Percentiles rank a stretch among this genome's conserved stretches.
Evolutionary conservation across 768 basidiomycete genomes (phyloP).

Genomic region (Lyophyllum decastes): DNA sequence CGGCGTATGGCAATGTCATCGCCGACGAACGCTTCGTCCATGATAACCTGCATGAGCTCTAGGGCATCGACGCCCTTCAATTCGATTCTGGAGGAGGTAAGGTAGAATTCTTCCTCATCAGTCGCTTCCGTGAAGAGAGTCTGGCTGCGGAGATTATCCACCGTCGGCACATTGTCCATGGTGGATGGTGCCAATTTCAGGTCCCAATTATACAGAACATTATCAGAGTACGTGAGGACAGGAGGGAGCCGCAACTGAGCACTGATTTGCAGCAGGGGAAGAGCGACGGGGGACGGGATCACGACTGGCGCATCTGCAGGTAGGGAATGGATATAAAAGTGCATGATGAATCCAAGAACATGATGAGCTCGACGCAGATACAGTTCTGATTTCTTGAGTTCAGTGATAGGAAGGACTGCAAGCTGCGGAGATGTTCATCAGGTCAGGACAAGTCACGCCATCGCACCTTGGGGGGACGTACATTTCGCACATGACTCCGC

Average conservation of each 20-base stretch:
- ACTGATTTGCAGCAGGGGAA: slow-evolving; percentile 78
- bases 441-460: neutral
- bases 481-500: slow-evolving; percentile 51
- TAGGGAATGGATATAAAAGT: slow-evolving; percentile 78
- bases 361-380: slow-evolving; percentile 75
- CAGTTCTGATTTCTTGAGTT: slow-evolving; percentile 51
- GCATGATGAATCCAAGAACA: slow-evolving; percentile 74
- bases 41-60: slow-evolving; percentile 80
- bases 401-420: slow-evolving; percentile 47
- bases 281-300: slow-evolving; percentile 74
- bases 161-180: slow-evolving; percentile 37
- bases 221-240: slow-evolving; percentile 89
- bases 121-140: slow-evolving; percentile 77
- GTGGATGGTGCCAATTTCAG: slow-evolving; percentile 32
- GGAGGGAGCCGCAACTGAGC: slow-evolving; percentile 80
- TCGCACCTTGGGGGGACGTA: slow-evolving; percentile 30
- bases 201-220: slow-evolving; percentile 89
- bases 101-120: slow-evolving; percentile 92
- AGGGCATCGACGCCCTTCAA: slow-evolving; percentile 85
- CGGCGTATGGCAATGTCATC: slow-evolving; percentile 69
- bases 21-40: slow-evolving; percentile 90
- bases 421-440: slow-evolving; percentile 40
- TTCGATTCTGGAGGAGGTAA: slow-evolving; percentile 88
- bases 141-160: slow-evolving; percentile 65
- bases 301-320: slow-evolving; percentile 49